Evolutionary conservation across 305 asterid species (phyloP), one percentile per base, ranked within the genome.

Genomic region (Salvia sclarea): DNA sequence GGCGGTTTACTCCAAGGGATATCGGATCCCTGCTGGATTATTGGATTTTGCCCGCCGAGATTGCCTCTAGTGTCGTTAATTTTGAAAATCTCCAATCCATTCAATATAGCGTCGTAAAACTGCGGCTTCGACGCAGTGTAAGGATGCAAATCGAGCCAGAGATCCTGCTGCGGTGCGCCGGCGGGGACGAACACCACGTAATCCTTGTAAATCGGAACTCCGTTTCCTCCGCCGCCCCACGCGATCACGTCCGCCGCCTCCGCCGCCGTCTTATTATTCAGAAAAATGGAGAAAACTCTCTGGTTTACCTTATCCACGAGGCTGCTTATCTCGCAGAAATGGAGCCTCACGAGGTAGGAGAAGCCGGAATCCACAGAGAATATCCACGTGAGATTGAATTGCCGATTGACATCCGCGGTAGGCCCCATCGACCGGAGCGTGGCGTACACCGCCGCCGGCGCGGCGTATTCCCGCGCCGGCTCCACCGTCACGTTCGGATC

Each of bases 401-500:
- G 61, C 68, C 10, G 20, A 75, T 90, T 90, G 28, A 87, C 80
- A 0, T 77, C 2, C 8, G 58, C 21, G 71, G 69, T 75, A 2
- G 93, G 95, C 59, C 93, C 91, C 96, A 90, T 85, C 28, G 88
- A 65, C 75, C 96, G 81, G 40, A 76, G 72, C 53, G 95, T 84
- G 12, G 45, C 22, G 79, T 90, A 90, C 28, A 90, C 89, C 31
- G 77, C 82, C 9, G 82, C 43, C 2, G 96, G 96, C 55, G 95
- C 96, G 38, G 73, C 20, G 64, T 81, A 84, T 57, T 78, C 75
- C 82, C 78, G 10, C 0, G 69, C 6, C 35, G 78, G 81, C 0
- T 59, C 71, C 22, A 89, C 57, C 3, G 78, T 79, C 62, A 87
- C 78, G 58, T 73, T 55, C 25, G 85, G 82, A 60, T 89, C 96